phyloP scores from a whole-genome alignment of 1,284 basidiomycete species.

The Ustilago vetiveriae region DNA sequence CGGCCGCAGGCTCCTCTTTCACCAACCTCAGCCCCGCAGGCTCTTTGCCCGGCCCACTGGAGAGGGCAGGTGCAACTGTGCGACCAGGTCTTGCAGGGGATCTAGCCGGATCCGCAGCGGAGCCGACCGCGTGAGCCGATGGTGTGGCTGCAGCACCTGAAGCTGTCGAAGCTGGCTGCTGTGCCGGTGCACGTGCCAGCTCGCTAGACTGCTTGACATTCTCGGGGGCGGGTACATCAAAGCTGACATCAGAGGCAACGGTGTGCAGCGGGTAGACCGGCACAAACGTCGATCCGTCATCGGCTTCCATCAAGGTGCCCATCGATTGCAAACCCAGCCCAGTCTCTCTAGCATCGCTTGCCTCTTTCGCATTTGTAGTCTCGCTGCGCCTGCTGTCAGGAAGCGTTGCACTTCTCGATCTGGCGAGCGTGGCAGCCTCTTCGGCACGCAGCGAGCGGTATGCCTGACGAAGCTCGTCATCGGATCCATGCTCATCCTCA shows the following conservation, averaged over 20 bases:
- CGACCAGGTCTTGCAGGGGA: too few species aligned
- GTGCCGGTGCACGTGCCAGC: not conserved
- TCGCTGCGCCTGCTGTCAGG: not conserved
- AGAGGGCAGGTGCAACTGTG: not conserved
- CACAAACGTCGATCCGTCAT: slow-evolving; percentile 30
- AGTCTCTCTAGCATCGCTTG: not conserved
- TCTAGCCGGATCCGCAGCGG: too few species aligned
- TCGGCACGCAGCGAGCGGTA: slow-evolving; percentile 24
- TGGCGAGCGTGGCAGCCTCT: slow-evolving; percentile 1
- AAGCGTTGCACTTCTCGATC: not conserved
- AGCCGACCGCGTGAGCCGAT: too few species aligned
- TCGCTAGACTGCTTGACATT: not conserved
- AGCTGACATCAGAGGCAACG: not conserved
- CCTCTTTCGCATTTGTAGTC: not conserved
- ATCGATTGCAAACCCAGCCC: slow-evolving; percentile 3
- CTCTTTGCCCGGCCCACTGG: slow-evolving; percentile 8
- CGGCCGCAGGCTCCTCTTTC: not conserved
- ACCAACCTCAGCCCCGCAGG: not conserved
- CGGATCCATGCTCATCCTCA: slow-evolving; percentile 30
- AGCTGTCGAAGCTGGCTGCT: not conserved
- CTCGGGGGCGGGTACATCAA: not conserved
- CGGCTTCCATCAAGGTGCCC: slow-evolving; percentile 23
- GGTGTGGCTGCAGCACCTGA: not conserved
- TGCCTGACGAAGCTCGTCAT: slow-evolving; percentile 30
- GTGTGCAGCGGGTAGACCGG: slow-evolving; percentile 17